Conservation (phyloP, 805 yeast species). For the Kuraishia ogatae region DNA sequence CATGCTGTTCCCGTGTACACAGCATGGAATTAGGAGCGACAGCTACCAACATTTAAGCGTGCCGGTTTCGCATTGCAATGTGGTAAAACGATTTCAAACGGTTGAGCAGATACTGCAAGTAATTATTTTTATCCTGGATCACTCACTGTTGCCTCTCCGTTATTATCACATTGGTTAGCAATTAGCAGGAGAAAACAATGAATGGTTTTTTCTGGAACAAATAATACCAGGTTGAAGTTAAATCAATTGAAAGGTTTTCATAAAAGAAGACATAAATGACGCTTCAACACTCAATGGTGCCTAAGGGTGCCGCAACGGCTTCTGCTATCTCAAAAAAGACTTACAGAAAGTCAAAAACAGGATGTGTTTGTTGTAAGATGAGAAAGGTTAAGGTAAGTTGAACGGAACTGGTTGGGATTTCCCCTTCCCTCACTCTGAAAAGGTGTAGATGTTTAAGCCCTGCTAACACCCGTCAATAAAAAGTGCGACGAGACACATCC, state of each 20-base stretch:
- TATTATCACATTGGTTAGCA: neutral
- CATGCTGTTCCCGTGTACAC: neutral
- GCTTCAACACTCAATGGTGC: neutral
- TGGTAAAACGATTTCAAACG: neutral
- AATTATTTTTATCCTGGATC: neutral
- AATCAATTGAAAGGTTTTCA: no score
- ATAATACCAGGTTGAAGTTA: neutral
- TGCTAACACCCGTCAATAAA: neutral
- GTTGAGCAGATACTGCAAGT: slow-evolving; percentile 6
- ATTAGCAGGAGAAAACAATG: neutral
- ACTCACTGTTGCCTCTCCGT: neutral
- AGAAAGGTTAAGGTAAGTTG: slow-evolving; percentile 17
- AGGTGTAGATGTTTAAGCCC: neutral
- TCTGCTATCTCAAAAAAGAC: neutral
- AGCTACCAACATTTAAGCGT: neutral
- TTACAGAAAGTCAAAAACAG: slow-evolving; percentile 17
- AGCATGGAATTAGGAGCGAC: neutral
- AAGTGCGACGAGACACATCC: slow-evolving; percentile 19
- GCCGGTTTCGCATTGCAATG: neutral
- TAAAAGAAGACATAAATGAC: neutral
- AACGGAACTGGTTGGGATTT: no score
- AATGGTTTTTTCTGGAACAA: no score
- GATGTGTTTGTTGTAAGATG: slow-evolving; percentile 14
- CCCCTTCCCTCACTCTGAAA: no score
- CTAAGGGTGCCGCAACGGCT: neutral